Evolutionary conservation across 805 yeast species (phyloP).

Genomic region (Candida coquimbonensis): DNA sequence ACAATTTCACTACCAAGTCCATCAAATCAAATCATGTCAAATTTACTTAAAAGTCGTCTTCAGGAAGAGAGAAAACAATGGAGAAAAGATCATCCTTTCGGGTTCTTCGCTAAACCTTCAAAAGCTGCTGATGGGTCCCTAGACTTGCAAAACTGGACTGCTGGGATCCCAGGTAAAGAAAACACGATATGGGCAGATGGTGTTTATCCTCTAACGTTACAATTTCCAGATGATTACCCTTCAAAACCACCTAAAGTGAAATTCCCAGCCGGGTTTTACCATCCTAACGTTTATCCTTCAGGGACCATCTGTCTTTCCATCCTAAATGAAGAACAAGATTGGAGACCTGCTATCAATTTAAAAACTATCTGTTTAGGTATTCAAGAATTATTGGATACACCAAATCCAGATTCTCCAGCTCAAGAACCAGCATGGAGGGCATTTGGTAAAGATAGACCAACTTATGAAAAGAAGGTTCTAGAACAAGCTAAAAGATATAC

Average conservation of each 20-base stretch:
- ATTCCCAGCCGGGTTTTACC: slow-evolving; percentile 87
- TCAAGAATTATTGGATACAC: slow-evolving; percentile 83
- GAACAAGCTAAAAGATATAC: slow-evolving; percentile 78
- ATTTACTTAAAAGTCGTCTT: slow-evolving; percentile 43
- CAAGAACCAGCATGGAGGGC: slow-evolving; percentile 96
- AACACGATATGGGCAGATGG: slow-evolving; percentile 87
- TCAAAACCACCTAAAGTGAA: slow-evolving; percentile 93
- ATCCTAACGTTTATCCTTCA: slow-evolving; percentile 95
- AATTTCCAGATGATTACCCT: slow-evolving; percentile 88
- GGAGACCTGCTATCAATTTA: slow-evolving; percentile 95
- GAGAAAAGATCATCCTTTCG: slow-evolving; percentile 98
- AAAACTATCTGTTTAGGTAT: slow-evolving; percentile 87
- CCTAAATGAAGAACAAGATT: slow-evolving; percentile 90
- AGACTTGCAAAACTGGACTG: slow-evolving; percentile 82
- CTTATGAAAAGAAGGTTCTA: slow-evolving; percentile 69
- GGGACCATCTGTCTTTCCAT: slow-evolving; percentile 94
- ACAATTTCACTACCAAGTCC: not conserved
- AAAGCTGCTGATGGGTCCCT: slow-evolving; percentile 77
- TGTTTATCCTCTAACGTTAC: slow-evolving; percentile 74
- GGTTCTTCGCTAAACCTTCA: slow-evolving; percentile 87
- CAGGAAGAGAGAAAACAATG: slow-evolving; percentile 93
- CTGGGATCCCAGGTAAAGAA: slow-evolving; percentile 92
- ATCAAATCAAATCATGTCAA: slow-evolving; percentile 8
- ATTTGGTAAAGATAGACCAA: slow-evolving; percentile 56
- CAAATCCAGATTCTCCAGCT: slow-evolving; percentile 95